These are phyloP conservation scores for Fusarium phyllophilum DNA, from an alignment of 2,329 filamentous ascomycete species.

Conservation along the genomic window DNA sequence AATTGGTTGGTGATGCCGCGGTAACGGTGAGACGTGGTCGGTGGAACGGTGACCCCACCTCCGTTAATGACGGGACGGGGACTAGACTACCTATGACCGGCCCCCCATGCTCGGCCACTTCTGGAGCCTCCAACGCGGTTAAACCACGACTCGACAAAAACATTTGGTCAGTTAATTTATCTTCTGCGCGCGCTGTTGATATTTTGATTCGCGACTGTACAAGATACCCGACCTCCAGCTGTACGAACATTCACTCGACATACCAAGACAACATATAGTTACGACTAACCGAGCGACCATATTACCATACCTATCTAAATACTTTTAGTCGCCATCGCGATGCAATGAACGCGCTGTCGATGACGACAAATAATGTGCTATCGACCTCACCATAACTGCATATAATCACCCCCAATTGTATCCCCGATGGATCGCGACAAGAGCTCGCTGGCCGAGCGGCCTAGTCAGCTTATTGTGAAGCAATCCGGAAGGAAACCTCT, in stretches of 20 bases:
- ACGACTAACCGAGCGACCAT: background rate
- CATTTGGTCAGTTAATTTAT: conserved; percentile 24
- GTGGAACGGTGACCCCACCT: conserved; percentile 11
- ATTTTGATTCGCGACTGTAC: conserved; percentile 24
- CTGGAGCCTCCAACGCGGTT: conserved; percentile 26
- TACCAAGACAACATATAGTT: background rate
- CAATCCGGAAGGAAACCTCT: conserved; percentile 55
- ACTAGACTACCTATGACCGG: background rate
- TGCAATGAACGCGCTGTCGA: conserved; percentile 39
- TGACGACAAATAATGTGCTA: conserved; percentile 33
- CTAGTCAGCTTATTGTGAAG: conserved; percentile 50
- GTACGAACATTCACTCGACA: conserved; percentile 1
- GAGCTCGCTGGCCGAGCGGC: conserved; percentile 35
- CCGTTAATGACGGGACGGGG: conserved; percentile 16
- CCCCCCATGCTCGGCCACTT: conserved; percentile 15
- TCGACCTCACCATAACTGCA: conserved; percentile 20
- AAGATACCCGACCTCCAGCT: conserved; percentile 1
- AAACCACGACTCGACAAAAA: conserved; percentile 36
- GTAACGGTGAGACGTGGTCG: background rate
- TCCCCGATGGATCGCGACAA: conserved; percentile 42
- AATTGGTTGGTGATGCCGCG: background rate
- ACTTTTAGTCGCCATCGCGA: conserved; percentile 14
- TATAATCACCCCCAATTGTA: conserved; percentile 8
- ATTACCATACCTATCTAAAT: background rate
- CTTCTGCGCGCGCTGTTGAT: conserved; percentile 31